phyloP scores from a whole-genome alignment of 176 grass and related monocot genomes.

The Oryza nivara region DNA sequence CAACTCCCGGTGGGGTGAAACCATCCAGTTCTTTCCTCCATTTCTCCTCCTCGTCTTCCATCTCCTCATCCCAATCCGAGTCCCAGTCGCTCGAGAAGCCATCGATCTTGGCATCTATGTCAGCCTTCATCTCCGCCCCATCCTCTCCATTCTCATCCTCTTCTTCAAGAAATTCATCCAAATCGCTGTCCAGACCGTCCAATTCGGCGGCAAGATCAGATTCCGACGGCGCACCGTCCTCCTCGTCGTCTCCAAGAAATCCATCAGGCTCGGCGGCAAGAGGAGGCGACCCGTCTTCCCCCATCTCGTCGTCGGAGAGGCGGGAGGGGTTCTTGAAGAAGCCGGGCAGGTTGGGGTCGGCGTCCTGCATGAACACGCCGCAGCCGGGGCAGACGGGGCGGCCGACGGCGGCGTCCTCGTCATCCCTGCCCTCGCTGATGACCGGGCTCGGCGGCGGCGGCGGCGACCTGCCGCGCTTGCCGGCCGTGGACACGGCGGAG shows the following conservation, averaged over 20 bases:
- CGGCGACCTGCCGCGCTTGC: constrained; percentile 10
- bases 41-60: constrained; percentile 66
- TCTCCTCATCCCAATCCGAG: constrained; percentile 53
- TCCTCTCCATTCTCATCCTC: constrained; percentile 9
- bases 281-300: not conserved
- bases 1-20: constrained; percentile 65
- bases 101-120: constrained; percentile 32
- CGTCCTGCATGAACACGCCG: constrained; percentile 93
- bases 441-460: constrained; percentile 15
- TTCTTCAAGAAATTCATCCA: constrained; percentile 57
- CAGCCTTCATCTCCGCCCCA: constrained; percentile 29
- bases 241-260: constrained; percentile 39
- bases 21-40: constrained; percentile 75
- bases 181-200: constrained; percentile 39
- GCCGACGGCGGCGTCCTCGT: constrained; percentile 2
- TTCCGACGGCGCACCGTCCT: constrained; percentile 6
- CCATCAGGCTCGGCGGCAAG: constrained; percentile 19
- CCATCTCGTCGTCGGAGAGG: constrained; percentile 35
- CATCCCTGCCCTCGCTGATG: constrained; percentile 54
- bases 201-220: constrained; percentile 42
- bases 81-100: constrained; percentile 41
- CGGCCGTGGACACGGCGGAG: constrained; percentile 4
- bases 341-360: constrained; percentile 72
- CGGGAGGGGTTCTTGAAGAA: constrained; percentile 74
- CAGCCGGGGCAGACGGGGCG: constrained; percentile 74